Base-by-base conservation (phyloP, 257 asterid genomes). In the Solanum gracilifrons region DNA sequence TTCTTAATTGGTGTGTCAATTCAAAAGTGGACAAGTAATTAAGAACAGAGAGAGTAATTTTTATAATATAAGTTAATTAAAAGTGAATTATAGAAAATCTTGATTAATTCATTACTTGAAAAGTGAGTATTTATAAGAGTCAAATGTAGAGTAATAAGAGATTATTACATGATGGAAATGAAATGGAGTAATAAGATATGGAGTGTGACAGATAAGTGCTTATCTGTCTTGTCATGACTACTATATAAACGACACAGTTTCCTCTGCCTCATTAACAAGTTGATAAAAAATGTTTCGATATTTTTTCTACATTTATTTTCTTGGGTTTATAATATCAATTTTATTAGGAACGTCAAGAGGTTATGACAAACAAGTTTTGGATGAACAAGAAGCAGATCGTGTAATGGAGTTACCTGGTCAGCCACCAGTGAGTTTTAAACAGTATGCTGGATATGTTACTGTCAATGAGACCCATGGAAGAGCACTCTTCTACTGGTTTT, bases 401-500 rank as follows among this genome's bases (percentile, higher is more conserved):
- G 95, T 95, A 83, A 75, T 68, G 83, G 82, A 41, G 31, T 92
- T 94, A 66, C 98, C 97, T 4, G 97, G 98, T 32, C 97, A 95
- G 77, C 98, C 98, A 32, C 71, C 64, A 82, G 95, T 94, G 84
- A 71, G 91, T 31, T 95, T 95, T 92, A 87, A 83, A 83, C 98
- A 95, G 51, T 95, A 95, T 29, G 94, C 98, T 0, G 98, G 98
- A 1, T 95, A 95, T 86, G 93, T 95, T 3, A 95, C 93, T 0
- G 98, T 94, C 1, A 94, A 93, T 46, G 86, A 93, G 87, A 92
- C 88, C 39, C 93, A 92, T 88, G 98, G 96, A 29, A 92, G 98
- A 87, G 98, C 98, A 77, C 92, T 95, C 90, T 95, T 94, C 85
- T 95, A 95, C 90, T 94, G 98, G 98, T 94, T 95, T 74, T 93